These are phyloP conservation scores for Raffaelea arxii DNA, from an alignment of 2,329 filamentous ascomycete genomes.

Conservation along the genomic window DNA sequence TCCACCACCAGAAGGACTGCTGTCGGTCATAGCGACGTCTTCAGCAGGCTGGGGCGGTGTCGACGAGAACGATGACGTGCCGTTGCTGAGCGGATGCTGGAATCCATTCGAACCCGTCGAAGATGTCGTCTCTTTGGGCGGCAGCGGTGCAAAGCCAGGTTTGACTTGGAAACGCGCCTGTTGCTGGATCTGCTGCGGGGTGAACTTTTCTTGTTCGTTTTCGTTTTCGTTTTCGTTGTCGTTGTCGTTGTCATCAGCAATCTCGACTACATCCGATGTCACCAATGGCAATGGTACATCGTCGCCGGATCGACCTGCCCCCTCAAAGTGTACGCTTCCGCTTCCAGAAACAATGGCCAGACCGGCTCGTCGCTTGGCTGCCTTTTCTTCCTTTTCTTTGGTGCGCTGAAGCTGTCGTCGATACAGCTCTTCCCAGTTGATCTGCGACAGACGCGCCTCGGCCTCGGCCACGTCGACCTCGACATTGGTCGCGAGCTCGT, in stretches of 20 bases:
- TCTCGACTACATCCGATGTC: conserved; percentile 7
- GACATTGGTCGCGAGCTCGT: conserved; percentile 85
- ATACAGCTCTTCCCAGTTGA: conserved; percentile 78
- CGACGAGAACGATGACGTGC: conserved; percentile 39
- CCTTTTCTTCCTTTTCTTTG: conserved; percentile 48
- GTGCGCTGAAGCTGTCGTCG: conserved; percentile 59
- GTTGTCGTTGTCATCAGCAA: neutral
- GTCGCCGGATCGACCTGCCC: conserved; percentile 1
- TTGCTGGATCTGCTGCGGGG: conserved; percentile 8
- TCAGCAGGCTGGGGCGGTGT: conserved; percentile 30
- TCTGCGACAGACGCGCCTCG: conserved; percentile 42
- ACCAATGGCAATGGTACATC: conserved; percentile 1
- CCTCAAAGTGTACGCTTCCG: too few species aligned
- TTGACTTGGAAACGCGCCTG: conserved; percentile 43
- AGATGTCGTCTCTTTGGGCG: neutral
- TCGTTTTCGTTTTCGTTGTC: neutral
- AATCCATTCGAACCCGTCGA: conserved; percentile 41
- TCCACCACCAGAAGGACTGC: too few species aligned
- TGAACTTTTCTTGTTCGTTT: conserved; percentile 3
- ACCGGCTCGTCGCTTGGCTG: conserved; percentile 51
- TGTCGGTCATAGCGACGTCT: conserved; percentile 58
- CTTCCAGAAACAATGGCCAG: conserved; percentile 39
- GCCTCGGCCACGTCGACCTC: conserved; percentile 84
- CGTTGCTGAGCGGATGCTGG: conserved; percentile 46
- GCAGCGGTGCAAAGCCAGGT: conserved; percentile 8